Base-by-base conservation (phyloP, 129 eudicot genomes). In the Flaveria robusta region DNA sequence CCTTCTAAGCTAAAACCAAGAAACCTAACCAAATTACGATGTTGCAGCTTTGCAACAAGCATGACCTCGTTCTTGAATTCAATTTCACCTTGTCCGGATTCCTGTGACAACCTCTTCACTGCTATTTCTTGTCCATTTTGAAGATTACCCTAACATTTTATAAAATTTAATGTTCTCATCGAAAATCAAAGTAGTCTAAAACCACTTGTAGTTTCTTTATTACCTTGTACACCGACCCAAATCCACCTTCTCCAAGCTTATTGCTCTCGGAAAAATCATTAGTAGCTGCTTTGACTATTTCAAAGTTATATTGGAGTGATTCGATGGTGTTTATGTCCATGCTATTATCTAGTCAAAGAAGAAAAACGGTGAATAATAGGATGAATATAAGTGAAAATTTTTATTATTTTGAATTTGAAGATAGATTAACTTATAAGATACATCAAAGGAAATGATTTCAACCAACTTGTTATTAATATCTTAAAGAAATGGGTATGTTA, bases 211-310 rank as follows among this genome's bases (percentile, higher is more conserved):
- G 2, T 7, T 22, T 58, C 16, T 58, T 23, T 23, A 11, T 24
- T 59, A 59, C 66, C 66, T 26, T 59, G 37, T 59, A 59, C 5
- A 63, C 68, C 0, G 68, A 13, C 20, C 68, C 68, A 27, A 63
- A 63, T 29, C 68, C 68, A 26, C 68, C 68, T 63, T 31, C 42
- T 14, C 68, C 68, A 27, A 63, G 42, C 68, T 63, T 63, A 29
- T 63, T 63, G 2, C 7, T 26, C 1, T 59, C 66, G 2, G 66
- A 23, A 10, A 59, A 59, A 9, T 59, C 66, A 59, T 59, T 24
- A 1, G 66, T 59, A 9, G 66, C 66, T 0, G 9, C 68, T 63
- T 63, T 63, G 7, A 63, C 3, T 4, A 4, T 26, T 5, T 16
- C 20, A 63, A 63, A 63, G 20, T 29, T 2, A 6, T 14, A 29